Conservation (phyloP, 2,329 filamentous ascomycete genomes). For the Colletotrichum spaethianum region DNA sequence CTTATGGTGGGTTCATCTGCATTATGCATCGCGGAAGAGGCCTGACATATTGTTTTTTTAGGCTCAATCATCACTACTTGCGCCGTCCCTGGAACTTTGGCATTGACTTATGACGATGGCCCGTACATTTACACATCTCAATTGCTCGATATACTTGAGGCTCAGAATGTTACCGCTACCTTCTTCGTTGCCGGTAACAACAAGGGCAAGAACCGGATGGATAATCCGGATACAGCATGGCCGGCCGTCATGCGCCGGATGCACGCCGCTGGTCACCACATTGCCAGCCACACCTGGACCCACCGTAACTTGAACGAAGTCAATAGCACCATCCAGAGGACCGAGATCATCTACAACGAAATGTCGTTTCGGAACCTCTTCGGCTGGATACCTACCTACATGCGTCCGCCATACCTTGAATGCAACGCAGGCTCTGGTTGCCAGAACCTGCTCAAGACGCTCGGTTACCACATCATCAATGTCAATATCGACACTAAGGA, state of each 20-base stretch:
- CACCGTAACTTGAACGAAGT: conserved; percentile 49
- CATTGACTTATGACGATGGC: conserved; percentile 64
- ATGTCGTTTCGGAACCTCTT: conserved; percentile 55
- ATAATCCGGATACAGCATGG: conserved; percentile 53
- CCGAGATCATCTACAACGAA: conserved; percentile 50
- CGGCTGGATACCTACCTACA: conserved; percentile 59
- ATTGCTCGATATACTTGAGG: conserved; percentile 56
- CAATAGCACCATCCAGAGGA: conserved; percentile 41
- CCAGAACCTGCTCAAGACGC: conserved; percentile 43
- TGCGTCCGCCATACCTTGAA: conserved; percentile 58
- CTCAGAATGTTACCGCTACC: conserved; percentile 53
- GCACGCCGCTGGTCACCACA: conserved; percentile 59
- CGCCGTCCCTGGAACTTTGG: conserved; percentile 53
- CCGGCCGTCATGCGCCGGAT: conserved; percentile 57
- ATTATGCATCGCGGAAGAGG: conserved; percentile 30
- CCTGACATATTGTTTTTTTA: conserved; percentile 44
- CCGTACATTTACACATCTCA: conserved; percentile 58
- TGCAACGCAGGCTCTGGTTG: conserved; percentile 38
- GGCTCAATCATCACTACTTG: conserved; percentile 55
- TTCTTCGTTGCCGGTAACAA: conserved; percentile 62
- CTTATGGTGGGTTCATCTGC: conserved; percentile 54
- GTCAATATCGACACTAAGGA: conserved; percentile 75
- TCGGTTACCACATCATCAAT: conserved; percentile 71
- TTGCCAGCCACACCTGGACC: conserved; percentile 60
- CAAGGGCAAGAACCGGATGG: conserved; percentile 57